Evolutionary conservation across 331 rosid species (phyloP).

Genomic region (Phaseolus coccineus): DNA sequence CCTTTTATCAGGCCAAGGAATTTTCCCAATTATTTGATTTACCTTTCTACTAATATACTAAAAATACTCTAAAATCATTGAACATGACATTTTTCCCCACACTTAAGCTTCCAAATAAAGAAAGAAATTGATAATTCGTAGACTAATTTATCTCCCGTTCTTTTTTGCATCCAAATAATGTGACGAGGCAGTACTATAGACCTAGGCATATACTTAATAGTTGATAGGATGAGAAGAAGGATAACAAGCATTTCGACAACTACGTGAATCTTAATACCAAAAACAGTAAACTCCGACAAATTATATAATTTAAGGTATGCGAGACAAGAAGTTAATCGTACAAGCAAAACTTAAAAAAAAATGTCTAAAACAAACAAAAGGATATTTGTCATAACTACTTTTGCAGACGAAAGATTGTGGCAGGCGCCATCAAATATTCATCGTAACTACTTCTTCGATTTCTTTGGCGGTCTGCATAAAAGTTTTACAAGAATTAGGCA

Average conservation of each 20-base stretch:
- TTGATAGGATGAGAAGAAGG: background rate
- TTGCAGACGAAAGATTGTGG: slow-evolving; percentile 25
- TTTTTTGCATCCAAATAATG: too few species aligned
- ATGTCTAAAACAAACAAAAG: slow-evolving; percentile 46
- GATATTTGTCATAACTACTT: slow-evolving; percentile 50
- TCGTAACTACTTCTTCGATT: slow-evolving; percentile 56
- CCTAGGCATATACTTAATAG: too few species aligned
- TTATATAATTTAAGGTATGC: slow-evolving; percentile 24
- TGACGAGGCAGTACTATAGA: too few species aligned
- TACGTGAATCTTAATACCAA: slow-evolving; percentile 4
- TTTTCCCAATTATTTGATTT: too few species aligned
- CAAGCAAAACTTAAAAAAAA: slow-evolving; percentile 32
- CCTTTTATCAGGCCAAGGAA: too few species aligned
- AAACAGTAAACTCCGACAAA: slow-evolving; percentile 21
- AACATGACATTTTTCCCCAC: too few species aligned
- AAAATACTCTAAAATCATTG: too few species aligned
- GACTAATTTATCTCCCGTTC: too few species aligned
- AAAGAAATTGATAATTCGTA: too few species aligned
- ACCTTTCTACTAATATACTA: too few species aligned
- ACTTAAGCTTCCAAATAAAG: too few species aligned
- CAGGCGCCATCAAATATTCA: slow-evolving; percentile 27
- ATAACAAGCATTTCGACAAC: background rate
- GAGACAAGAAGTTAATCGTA: slow-evolving; percentile 43
- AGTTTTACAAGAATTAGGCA: background rate
- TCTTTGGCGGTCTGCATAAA: slow-evolving; percentile 65